Evolutionary conservation across 2,329 filamentous ascomycete genomes (phyloP).

Genomic region (Bipolaris cookei): DNA sequence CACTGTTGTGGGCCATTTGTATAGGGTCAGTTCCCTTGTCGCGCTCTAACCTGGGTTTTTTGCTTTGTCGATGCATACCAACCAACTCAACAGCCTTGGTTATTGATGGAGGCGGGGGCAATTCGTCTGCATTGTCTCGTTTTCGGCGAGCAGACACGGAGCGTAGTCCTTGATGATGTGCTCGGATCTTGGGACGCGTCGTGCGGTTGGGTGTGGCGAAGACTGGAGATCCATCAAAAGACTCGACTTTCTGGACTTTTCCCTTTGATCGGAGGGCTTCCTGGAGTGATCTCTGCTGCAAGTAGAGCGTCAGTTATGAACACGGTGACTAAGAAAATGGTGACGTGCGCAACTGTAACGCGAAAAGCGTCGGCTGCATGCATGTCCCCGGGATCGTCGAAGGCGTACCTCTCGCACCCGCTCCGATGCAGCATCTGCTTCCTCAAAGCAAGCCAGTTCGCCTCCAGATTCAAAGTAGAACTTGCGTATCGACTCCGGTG

Average conservation of each 20-base stretch:
- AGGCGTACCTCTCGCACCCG: conserved; percentile 61
- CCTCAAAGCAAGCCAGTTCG: conserved; percentile 65
- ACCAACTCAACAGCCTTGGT: conserved; percentile 60
- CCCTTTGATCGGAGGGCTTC: conserved; percentile 56
- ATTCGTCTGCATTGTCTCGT: conserved; percentile 47
- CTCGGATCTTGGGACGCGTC: conserved; percentile 37
- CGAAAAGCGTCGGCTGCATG: conserved; percentile 28
- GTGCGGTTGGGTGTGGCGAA: conserved; percentile 52
- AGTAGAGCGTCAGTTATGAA: conserved; percentile 33
- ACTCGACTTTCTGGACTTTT: conserved; percentile 49
- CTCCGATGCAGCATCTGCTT: conserved; percentile 63
- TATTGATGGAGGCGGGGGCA: conserved; percentile 61
- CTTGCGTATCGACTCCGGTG: conserved; percentile 76
- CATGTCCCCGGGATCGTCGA: conserved; percentile 21
- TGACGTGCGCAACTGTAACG: conserved; percentile 18
- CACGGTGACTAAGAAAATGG: conserved; percentile 10
- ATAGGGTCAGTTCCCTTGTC: conserved; percentile 26
- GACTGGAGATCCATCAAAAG: conserved; percentile 50
- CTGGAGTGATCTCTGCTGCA: conserved; percentile 54
- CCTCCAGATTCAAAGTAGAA: conserved; percentile 76
- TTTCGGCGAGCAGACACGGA: conserved; percentile 50
- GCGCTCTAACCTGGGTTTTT: conserved; percentile 53
- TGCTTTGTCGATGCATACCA: conserved; percentile 57
- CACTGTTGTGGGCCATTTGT: conserved; percentile 30
- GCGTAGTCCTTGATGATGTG: conserved; percentile 29